These are phyloP conservation scores for Capronia coronata DNA, from an alignment of 2,329 filamentous ascomycete genomes.

Conservation along the genomic window DNA sequence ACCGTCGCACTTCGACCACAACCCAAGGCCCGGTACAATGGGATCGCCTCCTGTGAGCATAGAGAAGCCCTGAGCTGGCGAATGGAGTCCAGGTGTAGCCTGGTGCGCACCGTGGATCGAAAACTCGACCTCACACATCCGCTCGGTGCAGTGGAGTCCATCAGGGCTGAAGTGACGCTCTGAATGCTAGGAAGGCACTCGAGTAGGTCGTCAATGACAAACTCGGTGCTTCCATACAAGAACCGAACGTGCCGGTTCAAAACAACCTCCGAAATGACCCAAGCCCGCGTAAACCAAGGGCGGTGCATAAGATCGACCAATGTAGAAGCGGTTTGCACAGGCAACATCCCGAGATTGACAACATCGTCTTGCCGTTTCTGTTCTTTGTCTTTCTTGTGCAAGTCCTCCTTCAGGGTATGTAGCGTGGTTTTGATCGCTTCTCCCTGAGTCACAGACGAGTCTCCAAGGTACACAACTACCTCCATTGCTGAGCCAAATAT, in stretches of 20 bases:
- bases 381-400: not conserved
- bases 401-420: not conserved
- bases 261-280: not conserved
- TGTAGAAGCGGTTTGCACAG: not conserved
- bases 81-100: not conserved
- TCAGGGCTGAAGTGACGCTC: not conserved
- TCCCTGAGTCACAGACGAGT: not conserved
- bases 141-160: not conserved
- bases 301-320: not conserved
- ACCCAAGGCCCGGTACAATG: not conserved
- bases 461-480: not conserved
- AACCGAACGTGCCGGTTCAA: not conserved
- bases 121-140: not conserved
- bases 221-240: not conserved
- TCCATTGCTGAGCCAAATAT: not conserved
- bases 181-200: not conserved
- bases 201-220: not conserved
- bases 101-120: not conserved
- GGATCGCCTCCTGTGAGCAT: not conserved
- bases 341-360: not conserved
- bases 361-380: not conserved
- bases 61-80: not conserved
- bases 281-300: not conserved
- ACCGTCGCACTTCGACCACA: not conserved
- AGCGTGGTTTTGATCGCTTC: not conserved